phyloP scores from a whole-genome alignment of 2,329 filamentous ascomycete species.

The Davidsoniella neocaledoniae region DNA sequence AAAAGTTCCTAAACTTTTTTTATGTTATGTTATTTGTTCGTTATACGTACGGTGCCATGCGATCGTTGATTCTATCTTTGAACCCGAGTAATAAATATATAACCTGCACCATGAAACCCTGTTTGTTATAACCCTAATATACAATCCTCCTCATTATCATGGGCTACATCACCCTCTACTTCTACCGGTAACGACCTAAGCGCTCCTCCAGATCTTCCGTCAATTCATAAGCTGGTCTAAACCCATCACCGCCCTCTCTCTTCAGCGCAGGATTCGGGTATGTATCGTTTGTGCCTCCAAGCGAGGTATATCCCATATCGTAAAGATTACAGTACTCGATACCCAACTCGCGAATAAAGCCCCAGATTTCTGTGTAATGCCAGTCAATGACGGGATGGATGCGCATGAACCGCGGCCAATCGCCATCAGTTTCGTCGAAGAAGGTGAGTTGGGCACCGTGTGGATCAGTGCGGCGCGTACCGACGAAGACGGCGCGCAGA shows the following conservation, averaged over 20 bases:
- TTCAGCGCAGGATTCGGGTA: constrained; percentile 65
- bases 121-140: not conserved
- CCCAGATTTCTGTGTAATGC: constrained; percentile 93
- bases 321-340: constrained; percentile 80
- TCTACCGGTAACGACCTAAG: constrained; percentile 43
- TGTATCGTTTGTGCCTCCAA: constrained; percentile 84
- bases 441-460: constrained; percentile 63
- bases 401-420: constrained; percentile 85
- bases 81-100: no score
- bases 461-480: constrained; percentile 80
- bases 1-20: no score
- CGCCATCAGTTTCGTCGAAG: constrained; percentile 76
- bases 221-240: constrained; percentile 61
- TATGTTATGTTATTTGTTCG: no score
- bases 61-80: no score
- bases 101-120: not conserved
- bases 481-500: constrained; percentile 59
- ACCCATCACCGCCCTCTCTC: constrained; percentile 23
- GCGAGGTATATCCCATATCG: constrained; percentile 71
- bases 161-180: not conserved
- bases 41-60: no score
- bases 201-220: constrained; percentile 62
- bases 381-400: constrained; percentile 94
- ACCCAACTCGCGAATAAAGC: constrained; percentile 61
- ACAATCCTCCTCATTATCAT: not conserved